Percentiles rank a stretch among this genome's conserved stretches.
phyloP scores from a whole-genome alignment of 495 filamentous ascomycete species.

The Talaromyces nanjingensis region DNA sequence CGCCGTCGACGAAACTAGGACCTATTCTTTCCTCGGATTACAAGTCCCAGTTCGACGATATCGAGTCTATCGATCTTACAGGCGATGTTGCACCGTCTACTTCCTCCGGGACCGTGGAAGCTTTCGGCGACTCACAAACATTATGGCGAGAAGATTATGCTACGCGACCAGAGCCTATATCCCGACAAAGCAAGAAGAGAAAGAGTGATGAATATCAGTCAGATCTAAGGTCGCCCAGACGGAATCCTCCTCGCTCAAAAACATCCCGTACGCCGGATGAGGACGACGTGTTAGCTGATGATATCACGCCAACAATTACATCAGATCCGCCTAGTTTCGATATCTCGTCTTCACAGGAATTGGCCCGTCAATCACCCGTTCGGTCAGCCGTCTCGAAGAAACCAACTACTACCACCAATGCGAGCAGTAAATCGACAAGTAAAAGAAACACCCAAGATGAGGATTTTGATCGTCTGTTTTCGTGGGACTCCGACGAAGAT shows the following conservation, averaged over 20 bases:
- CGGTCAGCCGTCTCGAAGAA: slow-evolving; percentile 5
- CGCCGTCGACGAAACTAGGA: neutral
- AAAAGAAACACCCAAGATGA: neutral
- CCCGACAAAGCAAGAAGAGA: slow-evolving; percentile 58
- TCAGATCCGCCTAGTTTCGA: neutral
- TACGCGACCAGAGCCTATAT: slow-evolving; percentile 30
- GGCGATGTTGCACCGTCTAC: slow-evolving; percentile 40
- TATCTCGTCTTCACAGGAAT: neutral
- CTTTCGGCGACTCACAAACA: slow-evolving; percentile 44
- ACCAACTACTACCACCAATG: neutral
- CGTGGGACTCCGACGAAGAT: slow-evolving; percentile 6
- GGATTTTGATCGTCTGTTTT: neutral
- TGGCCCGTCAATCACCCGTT: slow-evolving; percentile 4
- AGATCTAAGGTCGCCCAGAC: slow-evolving; percentile 30
- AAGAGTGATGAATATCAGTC: slow-evolving; percentile 65
- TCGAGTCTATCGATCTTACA: slow-evolving; percentile 69
- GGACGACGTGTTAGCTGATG: neutral
- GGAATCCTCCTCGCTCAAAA: neutral
- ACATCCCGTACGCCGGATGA: neutral
- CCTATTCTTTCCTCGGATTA: slow-evolving; percentile 14
- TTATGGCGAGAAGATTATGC: slow-evolving; percentile 57
- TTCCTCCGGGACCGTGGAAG: slow-evolving; percentile 35
- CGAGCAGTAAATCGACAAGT: neutral
- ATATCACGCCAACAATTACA: neutral
- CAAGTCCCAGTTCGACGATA: slow-evolving; percentile 21